These are phyloP conservation scores for Tulasnella sp. DNA, from an alignment of 768 basidiomycete species.

Conservation along the genomic window DNA sequence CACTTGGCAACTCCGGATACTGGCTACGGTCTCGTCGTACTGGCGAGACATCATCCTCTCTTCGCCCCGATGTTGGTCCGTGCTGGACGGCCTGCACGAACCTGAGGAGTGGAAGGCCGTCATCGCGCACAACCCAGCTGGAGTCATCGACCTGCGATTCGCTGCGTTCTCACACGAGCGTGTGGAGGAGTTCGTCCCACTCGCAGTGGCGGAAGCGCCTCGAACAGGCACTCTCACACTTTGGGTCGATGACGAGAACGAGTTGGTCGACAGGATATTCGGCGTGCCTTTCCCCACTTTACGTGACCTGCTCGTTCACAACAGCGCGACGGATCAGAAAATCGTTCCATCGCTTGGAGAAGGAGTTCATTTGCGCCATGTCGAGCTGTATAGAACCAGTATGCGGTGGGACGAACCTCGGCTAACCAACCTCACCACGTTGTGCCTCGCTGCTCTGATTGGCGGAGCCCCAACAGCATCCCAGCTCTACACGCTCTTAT, in stretches of 20 bases:
- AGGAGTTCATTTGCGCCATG: background rate
- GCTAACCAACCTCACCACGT: background rate
- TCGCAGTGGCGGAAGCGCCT: background rate
- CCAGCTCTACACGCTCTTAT: background rate
- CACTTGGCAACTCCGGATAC: background rate
- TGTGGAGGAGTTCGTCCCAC: background rate
- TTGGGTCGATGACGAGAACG: background rate
- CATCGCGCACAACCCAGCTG: background rate
- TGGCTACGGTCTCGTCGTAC: background rate
- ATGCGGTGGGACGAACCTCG: constrained; percentile 1
- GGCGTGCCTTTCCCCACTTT: background rate
- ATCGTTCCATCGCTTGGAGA: background rate
- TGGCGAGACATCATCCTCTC: constrained; percentile 8
- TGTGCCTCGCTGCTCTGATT: background rate
- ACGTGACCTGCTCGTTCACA: background rate
- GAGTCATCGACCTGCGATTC: background rate
- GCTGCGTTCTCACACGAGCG: background rate
- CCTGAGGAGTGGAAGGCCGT: background rate
- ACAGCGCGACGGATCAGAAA: background rate
- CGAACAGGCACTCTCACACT: background rate
- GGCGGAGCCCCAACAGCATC: background rate
- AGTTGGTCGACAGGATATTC: background rate
- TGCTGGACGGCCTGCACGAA: background rate
- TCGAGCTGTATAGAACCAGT: background rate
- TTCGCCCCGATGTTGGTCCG: background rate